Conservation (phyloP, 2,329 filamentous ascomycete species). For the Arthrobotrys sinensis region DNA sequence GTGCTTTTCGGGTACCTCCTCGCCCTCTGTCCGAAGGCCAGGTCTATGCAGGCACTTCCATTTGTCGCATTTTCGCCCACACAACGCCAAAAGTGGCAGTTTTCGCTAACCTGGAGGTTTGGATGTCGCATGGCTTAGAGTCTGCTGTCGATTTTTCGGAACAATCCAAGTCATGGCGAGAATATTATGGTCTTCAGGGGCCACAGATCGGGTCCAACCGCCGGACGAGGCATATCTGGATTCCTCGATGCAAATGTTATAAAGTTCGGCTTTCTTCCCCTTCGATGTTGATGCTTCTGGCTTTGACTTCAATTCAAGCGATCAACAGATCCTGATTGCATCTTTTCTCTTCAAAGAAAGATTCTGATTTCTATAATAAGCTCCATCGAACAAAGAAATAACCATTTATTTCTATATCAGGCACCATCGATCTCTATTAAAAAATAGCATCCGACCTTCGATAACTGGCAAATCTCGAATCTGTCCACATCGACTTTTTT, state of each 20-base stretch:
- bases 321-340: constrained; percentile 57
- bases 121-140: constrained; percentile 58
- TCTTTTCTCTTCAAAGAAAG: constrained; percentile 17
- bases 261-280: constrained; percentile 58
- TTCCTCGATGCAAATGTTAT: constrained; percentile 57
- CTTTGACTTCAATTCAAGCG: constrained; percentile 60
- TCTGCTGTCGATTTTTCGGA: constrained; percentile 54
- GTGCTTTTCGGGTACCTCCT: constrained; percentile 39
- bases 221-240: constrained; percentile 57
- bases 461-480: not conserved
- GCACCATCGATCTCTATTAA: constrained; percentile 3
- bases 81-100: constrained; percentile 60
- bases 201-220: constrained; percentile 52
- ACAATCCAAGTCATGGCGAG: constrained; percentile 50
- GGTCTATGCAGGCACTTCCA: constrained; percentile 30
- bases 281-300: constrained; percentile 47
- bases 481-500: constrained; percentile 4
- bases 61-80: constrained; percentile 48
- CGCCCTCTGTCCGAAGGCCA: constrained; percentile 57
- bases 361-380: not conserved
- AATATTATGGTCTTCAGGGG: constrained; percentile 54
- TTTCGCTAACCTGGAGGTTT: constrained; percentile 57
- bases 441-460: constrained; percentile 12
- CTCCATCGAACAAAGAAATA: constrained; percentile 27
- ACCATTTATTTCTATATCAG: constrained; percentile 7